A percentile compares a stretch with the other conserved stretches of the same genome.
Conservation (phyloP, 2,329 filamentous ascomycete species). For the Nakataea oryzae region DNA sequence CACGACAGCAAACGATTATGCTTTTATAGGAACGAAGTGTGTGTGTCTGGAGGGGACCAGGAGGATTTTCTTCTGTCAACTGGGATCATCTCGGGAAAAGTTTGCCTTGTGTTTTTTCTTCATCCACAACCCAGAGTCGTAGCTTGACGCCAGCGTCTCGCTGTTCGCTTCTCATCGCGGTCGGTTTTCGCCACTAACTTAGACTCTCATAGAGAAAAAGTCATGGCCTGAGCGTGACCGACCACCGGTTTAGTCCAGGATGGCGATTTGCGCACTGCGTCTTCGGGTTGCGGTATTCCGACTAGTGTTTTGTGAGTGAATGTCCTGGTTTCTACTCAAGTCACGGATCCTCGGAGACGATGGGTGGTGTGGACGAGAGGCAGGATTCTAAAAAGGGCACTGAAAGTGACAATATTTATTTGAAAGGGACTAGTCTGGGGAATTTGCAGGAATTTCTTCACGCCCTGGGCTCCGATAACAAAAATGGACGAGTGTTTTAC, state of each 20-base stretch:
- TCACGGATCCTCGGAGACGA: neutral
- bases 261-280: neutral
- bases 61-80: neutral
- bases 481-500: constrained; percentile 25
- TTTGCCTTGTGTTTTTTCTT: neutral
- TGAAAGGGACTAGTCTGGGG: neutral
- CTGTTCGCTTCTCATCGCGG: neutral
- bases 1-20: neutral
- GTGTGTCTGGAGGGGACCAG: neutral
- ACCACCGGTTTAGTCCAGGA: neutral
- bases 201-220: neutral
- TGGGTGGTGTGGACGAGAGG: neutral
- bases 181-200: neutral
- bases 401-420: neutral
- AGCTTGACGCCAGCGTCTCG: neutral
- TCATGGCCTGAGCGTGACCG: neutral
- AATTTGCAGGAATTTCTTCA: too few relatives aligned
- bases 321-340: neutral
- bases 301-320: neutral
- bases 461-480: neutral
- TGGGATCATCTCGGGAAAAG: neutral
- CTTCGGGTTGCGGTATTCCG: neutral
- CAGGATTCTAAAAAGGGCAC: neutral
- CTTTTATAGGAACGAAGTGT: neutral
- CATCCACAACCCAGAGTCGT: neutral